Evolutionary conservation across 495 filamentous ascomycete species (phyloP), one percentile per base, ranked within the genome.

Genomic region (Aspergillus avenaceus): DNA sequence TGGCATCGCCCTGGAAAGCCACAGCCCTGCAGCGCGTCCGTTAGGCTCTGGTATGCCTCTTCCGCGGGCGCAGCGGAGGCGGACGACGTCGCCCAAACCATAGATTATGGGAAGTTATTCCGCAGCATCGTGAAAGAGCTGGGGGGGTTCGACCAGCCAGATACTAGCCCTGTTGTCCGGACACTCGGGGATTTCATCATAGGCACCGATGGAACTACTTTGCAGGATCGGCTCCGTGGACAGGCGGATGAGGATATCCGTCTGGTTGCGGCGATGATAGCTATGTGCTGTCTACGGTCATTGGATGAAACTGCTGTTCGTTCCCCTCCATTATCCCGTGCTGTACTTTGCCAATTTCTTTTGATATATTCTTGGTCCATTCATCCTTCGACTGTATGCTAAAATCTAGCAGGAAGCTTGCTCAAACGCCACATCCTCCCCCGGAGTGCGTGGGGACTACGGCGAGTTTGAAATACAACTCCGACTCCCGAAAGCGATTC

Each of bases 41-140:
- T 60, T 12, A 53, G 45, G 49, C 36, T 63, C 0, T 60, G 54
- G 5, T 58, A 55, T 19, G 51, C 54, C 1, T 58, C 58, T 5
- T 40, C 54, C 34, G 44, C 53, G 28, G 52, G 44, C 3, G 45
- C 53, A 19, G 60, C 58, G 0, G 46, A 37, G 16, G 54, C 51
- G 7, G 60, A 63, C 21, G 60, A 63, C 42, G 58, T 63, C 8
- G 51, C 53, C 4, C 47, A 50, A 6, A 46, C 57, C 2, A n/a
- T 63, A 11, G 57, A 63, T 32, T 61, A 63, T 29, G 57, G 60
- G 5, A 60, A 63, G 38, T 42, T 63, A 1, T 63, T 49, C 25
- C 54, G 58, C 6, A 47, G 49, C 19, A 42, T 58, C 8, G 52
- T 48, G 6, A 24, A 37, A 24, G 53, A 49, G 2, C 26, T 56